phyloP scores from a whole-genome alignment of 2,329 filamentous ascomycete genomes.

The Paecilomyces dactylethromorphus region DNA sequence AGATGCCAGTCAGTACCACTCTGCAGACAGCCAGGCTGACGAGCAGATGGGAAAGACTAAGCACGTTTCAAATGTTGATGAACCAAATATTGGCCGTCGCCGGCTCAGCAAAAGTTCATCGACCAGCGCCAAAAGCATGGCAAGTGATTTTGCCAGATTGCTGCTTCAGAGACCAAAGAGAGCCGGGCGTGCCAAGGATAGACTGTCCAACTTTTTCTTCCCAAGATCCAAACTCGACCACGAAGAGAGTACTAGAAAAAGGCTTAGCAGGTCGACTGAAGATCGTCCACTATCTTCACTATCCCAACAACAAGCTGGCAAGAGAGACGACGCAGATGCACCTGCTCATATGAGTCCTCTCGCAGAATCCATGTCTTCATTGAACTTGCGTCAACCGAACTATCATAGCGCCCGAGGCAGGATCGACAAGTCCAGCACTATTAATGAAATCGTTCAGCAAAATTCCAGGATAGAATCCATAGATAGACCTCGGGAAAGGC shows the following conservation, averaged over 20 bases:
- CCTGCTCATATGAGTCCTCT: not conserved
- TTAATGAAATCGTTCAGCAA: not conserved
- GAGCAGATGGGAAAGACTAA: not conserved
- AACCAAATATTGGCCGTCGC: not conserved
- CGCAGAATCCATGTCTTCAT: not conserved
- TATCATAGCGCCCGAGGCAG: not conserved
- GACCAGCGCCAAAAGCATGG: not conserved
- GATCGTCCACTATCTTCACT: not conserved
- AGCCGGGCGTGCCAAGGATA: not conserved
- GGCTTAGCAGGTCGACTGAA: not conserved
- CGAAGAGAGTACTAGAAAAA: not conserved
- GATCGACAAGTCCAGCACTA: not conserved
- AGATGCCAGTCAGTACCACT: not conserved
- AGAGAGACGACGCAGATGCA: not conserved
- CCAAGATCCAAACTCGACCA: not conserved
- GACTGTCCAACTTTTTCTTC: not conserved
- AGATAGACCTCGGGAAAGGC: not conserved
- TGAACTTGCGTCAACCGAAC: not conserved
- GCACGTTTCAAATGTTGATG: not conserved
- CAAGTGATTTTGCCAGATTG: not conserved
- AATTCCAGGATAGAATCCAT: not conserved
- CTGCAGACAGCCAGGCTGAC: not conserved
- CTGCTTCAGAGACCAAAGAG: not conserved
- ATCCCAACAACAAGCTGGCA: not conserved
- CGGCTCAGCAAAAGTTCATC: not conserved